These are phyloP conservation scores for Backusella luteola DNA, from an alignment of 192 early-diverging fungal species.

Conservation along the genomic window DNA sequence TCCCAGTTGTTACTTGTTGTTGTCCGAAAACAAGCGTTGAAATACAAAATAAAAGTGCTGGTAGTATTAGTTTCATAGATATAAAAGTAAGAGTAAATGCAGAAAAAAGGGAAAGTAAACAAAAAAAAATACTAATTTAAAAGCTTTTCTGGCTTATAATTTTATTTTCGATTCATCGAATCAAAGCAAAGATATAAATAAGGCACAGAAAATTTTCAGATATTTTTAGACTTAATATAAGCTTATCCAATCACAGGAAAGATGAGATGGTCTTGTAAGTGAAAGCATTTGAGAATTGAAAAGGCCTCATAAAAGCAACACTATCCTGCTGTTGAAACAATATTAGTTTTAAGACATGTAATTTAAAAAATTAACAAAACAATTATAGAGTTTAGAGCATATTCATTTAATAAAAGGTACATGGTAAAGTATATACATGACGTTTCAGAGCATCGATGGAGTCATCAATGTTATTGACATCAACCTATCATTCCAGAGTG, in stretches of 20 bases:
- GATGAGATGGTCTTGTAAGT: background rate
- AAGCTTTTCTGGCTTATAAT: background rate
- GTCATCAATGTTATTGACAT: too few species aligned
- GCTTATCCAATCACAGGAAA: background rate
- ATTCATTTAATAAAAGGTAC: too few species aligned
- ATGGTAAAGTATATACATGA: too few species aligned
- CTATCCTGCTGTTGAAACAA: too few species aligned
- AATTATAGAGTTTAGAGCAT: too few species aligned
- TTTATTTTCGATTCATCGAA: background rate
- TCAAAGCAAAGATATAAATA: background rate
- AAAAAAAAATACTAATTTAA: background rate
- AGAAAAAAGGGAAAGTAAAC: background rate
- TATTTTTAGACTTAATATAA: background rate
- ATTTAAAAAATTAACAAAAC: too few species aligned
- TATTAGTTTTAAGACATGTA: too few species aligned
- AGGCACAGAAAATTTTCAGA: background rate
- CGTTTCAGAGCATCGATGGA: too few species aligned
- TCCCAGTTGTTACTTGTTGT: background rate
- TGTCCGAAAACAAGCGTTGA: background rate
- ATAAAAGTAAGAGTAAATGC: background rate
- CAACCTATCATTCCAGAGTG: background rate
- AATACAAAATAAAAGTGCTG: background rate
- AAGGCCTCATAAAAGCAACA: too few species aligned
- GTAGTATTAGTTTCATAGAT: slow-evolving; percentile 1
- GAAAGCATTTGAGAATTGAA: background rate